Conservation (phyloP, 495 filamentous ascomycete genomes). For the Penicillium waksmanii region DNA sequence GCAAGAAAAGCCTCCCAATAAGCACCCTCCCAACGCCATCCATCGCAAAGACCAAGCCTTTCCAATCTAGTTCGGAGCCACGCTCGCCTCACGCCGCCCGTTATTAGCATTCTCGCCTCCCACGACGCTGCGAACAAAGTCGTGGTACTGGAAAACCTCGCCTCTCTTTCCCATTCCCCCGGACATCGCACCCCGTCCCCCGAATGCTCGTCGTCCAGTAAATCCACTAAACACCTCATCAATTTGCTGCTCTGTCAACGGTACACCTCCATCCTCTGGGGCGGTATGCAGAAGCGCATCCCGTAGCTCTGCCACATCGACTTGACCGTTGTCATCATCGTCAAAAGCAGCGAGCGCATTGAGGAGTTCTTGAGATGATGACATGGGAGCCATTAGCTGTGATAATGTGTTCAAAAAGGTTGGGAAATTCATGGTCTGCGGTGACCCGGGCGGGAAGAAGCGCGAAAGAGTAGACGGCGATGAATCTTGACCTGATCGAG, state of each 20-base stretch:
- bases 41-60: constrained; percentile 15
- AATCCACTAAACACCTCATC: constrained; percentile 85
- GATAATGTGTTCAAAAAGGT: constrained; percentile 81
- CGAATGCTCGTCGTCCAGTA: constrained; percentile 77
- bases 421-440: constrained; percentile 77
- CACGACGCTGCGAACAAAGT: constrained; percentile 47
- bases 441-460: constrained; percentile 73
- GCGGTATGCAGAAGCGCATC: constrained; percentile 82
- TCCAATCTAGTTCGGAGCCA: constrained; percentile 26
- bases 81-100: constrained; percentile 27
- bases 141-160: constrained; percentile 52
- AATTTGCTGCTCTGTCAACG: constrained; percentile 74
- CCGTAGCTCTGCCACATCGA: constrained; percentile 80
- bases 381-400: constrained; percentile 69
- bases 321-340: constrained; percentile 90
- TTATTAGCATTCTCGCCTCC: constrained; percentile 42
- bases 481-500: constrained; percentile 54
- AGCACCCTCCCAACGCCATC: constrained; percentile 19
- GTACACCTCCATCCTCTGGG: constrained; percentile 70
- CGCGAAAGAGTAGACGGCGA: constrained; percentile 63
- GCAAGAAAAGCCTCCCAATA: neutral
- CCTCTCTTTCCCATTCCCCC: constrained; percentile 41
- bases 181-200: constrained; percentile 37
- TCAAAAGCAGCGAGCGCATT: constrained; percentile 95
- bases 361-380: constrained; percentile 72